A percentile compares a stretch with the other conserved stretches of the same genome.
Evolutionary conservation across 352 stramenopile species (phyloP).

Genomic region (Thraustotheca clavata): DNA sequence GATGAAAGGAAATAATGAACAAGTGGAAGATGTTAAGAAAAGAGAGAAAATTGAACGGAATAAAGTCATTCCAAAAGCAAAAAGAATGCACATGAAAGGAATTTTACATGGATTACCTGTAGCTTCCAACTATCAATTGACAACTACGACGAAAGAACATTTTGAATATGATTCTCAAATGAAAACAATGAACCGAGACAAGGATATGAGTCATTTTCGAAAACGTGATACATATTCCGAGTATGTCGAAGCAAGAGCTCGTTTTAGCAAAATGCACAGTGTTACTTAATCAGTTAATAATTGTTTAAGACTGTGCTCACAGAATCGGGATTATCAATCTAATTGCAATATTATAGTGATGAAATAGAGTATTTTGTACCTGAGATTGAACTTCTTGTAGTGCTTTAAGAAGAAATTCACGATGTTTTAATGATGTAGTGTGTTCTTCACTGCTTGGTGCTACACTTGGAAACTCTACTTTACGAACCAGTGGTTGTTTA

Average conservation of each 20-base stretch:
- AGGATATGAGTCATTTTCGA: slow-evolving; percentile 60
- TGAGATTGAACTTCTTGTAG: slow-evolving; percentile 13
- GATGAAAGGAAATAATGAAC: slow-evolving; percentile 5
- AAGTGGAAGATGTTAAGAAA: neutral
- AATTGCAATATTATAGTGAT: too few species aligned
- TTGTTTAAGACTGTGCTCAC: neutral
- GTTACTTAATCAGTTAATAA: slow-evolving; percentile 40
- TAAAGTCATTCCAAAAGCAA: slow-evolving; percentile 19
- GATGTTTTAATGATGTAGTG: slow-evolving; percentile 13
- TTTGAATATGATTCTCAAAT: slow-evolving; percentile 68
- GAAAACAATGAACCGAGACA: slow-evolving; percentile 64
- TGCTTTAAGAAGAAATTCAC: slow-evolving; percentile 16
- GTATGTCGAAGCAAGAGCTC: slow-evolving; percentile 77
- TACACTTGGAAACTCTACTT: neutral
- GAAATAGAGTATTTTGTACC: too few species aligned
- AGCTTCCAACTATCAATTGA: slow-evolving; percentile 24
- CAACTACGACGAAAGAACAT: slow-evolving; percentile 36
- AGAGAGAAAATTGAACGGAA: neutral
- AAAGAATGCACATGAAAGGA: slow-evolving; percentile 73
- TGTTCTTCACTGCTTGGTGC: slow-evolving; percentile 8
- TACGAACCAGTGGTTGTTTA: neutral
- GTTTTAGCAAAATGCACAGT: slow-evolving; percentile 87
- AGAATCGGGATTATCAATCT: too few species aligned
- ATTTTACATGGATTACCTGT: slow-evolving; percentile 51
- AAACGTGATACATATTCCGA: slow-evolving; percentile 83